These are phyloP conservation scores for Ottelia alismoides DNA, from an alignment of 106 monocot genomes.

Conservation along the genomic window DNA sequence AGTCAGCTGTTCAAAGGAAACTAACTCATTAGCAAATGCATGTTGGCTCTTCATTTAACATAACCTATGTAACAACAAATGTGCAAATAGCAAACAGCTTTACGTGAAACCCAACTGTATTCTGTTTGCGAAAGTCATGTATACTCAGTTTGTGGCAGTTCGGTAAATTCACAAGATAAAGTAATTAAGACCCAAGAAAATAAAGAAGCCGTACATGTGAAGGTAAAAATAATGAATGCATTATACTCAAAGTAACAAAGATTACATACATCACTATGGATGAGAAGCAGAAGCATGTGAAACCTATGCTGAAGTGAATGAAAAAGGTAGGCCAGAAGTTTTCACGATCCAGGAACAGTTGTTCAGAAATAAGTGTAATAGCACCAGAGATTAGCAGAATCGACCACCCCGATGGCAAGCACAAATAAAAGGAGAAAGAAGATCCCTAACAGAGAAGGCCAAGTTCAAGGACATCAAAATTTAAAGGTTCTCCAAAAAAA, in stretches of 20 bases:
- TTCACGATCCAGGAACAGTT: slow-evolving; percentile 40
- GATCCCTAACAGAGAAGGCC: too few relatives aligned
- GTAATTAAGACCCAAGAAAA: background rate
- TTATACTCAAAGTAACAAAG: too few relatives aligned
- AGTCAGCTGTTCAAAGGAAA: too few relatives aligned
- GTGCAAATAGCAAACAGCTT: background rate
- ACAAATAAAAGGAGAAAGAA: slow-evolving; percentile 47
- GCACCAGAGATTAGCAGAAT: slow-evolving; percentile 41
- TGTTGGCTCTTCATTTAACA: too few relatives aligned
- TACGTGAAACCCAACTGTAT: background rate
- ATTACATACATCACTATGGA: slow-evolving; percentile 55
- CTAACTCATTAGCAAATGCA: too few relatives aligned
- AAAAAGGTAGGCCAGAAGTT: slow-evolving; percentile 72
- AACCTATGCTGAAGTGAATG: slow-evolving; percentile 51
- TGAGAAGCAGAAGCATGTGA: slow-evolving; percentile 48
- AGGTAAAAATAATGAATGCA: background rate
- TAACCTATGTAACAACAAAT: background rate
- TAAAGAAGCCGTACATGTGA: background rate
- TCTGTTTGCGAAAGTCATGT: background rate
- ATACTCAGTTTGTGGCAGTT: background rate
- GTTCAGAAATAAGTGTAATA: slow-evolving; percentile 58
- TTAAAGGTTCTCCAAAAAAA: too few relatives aligned
- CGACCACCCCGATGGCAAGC: slow-evolving; percentile 84
- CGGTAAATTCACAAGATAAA: background rate
- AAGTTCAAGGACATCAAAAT: too few relatives aligned